Conservation (phyloP, 176 grass and related monocot species). For the Eleusine indica region DNA sequence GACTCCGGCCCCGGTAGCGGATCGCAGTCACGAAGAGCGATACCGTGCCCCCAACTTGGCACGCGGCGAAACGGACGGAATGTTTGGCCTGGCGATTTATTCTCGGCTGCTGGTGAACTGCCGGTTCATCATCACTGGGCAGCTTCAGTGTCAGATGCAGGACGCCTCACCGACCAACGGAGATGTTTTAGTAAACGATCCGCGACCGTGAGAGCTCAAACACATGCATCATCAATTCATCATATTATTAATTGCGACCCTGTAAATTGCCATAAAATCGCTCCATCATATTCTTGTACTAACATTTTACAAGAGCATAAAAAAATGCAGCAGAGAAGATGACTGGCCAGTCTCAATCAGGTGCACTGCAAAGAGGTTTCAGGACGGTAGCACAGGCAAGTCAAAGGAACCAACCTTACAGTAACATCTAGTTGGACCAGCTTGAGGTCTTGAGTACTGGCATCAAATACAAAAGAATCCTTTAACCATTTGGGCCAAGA, state of each 20-base stretch:
- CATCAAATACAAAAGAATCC: neutral
- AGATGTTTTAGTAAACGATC: neutral
- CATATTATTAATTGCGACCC: neutral
- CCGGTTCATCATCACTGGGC: neutral
- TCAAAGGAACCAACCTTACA: neutral
- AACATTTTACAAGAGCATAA: neutral
- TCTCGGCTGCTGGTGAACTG: neutral
- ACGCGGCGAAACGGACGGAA: neutral
- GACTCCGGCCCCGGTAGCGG: neutral
- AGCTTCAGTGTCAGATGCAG: neutral
- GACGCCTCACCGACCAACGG: neutral
- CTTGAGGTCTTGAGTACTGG: neutral
- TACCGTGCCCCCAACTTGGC: neutral
- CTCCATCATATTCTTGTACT: neutral
- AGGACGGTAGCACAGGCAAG: neutral
- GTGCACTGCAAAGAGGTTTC: neutral
- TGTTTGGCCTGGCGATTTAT: conserved; percentile 30
- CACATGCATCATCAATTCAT: neutral
- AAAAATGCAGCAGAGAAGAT: neutral
- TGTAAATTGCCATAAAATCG: neutral
- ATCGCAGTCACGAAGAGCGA: neutral
- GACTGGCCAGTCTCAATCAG: neutral
- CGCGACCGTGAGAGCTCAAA: neutral
- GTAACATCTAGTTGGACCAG: neutral
- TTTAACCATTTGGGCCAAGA: neutral